phyloP scores from a whole-genome alignment of 2,329 filamentous ascomycete genomes.

The Myriosclerotinia curreyana region DNA sequence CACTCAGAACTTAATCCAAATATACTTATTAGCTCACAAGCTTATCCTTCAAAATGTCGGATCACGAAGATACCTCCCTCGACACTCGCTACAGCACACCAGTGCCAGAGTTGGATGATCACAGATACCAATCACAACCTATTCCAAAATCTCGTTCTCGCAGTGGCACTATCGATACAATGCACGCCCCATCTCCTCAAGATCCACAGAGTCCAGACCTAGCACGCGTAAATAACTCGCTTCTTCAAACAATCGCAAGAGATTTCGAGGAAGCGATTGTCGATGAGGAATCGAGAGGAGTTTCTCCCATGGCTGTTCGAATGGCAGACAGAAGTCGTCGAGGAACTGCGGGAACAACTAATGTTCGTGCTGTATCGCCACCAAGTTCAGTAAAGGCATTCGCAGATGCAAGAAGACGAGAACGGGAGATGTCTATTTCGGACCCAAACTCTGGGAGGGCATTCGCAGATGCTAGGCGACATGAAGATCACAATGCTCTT shows the following conservation, averaged over 20 bases:
- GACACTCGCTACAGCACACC: slow-evolving; percentile 69
- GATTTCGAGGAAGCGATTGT: slow-evolving; percentile 86
- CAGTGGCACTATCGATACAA: slow-evolving; percentile 71
- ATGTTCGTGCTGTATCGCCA: slow-evolving; percentile 73
- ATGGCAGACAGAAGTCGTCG: slow-evolving; percentile 47
- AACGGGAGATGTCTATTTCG: slow-evolving; percentile 62
- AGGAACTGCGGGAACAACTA: slow-evolving; percentile 53
- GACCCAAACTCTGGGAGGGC: slow-evolving; percentile 88
- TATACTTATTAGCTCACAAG: slow-evolving; percentile 27
- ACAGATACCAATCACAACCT: slow-evolving; percentile 65
- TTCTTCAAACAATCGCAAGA: slow-evolving; percentile 53
- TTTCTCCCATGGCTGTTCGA: slow-evolving; percentile 39
- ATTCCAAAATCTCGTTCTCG: slow-evolving; percentile 59
- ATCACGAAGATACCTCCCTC: slow-evolving; percentile 57
- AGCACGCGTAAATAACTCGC: slow-evolving; percentile 42
- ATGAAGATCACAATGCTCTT: slow-evolving; percentile 57
- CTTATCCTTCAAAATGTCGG: slow-evolving; percentile 59
- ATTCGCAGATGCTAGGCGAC: slow-evolving; percentile 82
- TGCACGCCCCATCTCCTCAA: slow-evolving; percentile 51
- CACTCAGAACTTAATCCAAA: slow-evolving; percentile 25
- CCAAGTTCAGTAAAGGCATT: slow-evolving; percentile 98
- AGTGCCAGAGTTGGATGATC: slow-evolving; percentile 81
- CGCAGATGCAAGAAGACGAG: slow-evolving; percentile 81
- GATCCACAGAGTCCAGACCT: slow-evolving; percentile 40
- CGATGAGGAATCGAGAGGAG: slow-evolving; percentile 64